A percentile compares a stretch with the other conserved stretches of the same genome.
Evolutionary conservation across 371 early-diverging fungal species (phyloP).

Genomic region (Rhizomucor pusillus): DNA sequence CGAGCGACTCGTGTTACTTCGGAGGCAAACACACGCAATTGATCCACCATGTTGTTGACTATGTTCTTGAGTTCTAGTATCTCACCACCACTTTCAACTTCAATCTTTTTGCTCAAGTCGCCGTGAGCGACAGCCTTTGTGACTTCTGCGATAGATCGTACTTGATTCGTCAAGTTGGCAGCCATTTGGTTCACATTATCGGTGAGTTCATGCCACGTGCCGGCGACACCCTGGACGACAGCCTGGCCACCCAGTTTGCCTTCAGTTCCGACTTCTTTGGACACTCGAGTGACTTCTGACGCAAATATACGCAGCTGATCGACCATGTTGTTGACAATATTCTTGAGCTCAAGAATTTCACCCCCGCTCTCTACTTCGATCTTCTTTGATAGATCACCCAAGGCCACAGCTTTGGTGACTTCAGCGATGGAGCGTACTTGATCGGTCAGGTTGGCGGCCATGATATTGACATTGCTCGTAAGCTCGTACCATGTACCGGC

Average conservation of each 20-base stretch:
- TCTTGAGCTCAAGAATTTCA: slow-evolving; percentile 35
- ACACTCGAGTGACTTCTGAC: slow-evolving; percentile 34
- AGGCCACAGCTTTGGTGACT: slow-evolving; percentile 54
- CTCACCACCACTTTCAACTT: slow-evolving; percentile 25
- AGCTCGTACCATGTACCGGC: slow-evolving; percentile 61
- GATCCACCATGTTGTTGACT: slow-evolving; percentile 41
- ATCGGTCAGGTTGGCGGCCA: slow-evolving; percentile 41
- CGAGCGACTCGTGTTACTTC: slow-evolving; percentile 35
- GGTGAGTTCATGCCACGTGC: slow-evolving; percentile 49
- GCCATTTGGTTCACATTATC: slow-evolving; percentile 41
- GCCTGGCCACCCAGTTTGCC: slow-evolving; percentile 44
- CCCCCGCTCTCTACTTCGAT: slow-evolving; percentile 28
- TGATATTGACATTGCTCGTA: slow-evolving; percentile 55
- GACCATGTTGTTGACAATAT: slow-evolving; percentile 42
- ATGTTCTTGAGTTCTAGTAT: slow-evolving; percentile 30
- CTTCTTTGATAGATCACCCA: slow-evolving; percentile 44
- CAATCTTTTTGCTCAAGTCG: slow-evolving; percentile 35
- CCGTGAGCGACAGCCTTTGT: slow-evolving; percentile 45
- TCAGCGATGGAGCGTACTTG: slow-evolving; percentile 54
- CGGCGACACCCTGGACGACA: slow-evolving; percentile 41
- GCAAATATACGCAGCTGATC: slow-evolving; percentile 37
- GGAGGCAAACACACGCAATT: slow-evolving; percentile 26
- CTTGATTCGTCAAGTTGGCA: slow-evolving; percentile 44
- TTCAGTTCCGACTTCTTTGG: slow-evolving; percentile 45
- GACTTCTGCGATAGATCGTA: slow-evolving; percentile 47